Evolutionary conservation across 2,329 filamentous ascomycete genomes (phyloP).

Genomic region (Ascochyta lentis): DNA sequence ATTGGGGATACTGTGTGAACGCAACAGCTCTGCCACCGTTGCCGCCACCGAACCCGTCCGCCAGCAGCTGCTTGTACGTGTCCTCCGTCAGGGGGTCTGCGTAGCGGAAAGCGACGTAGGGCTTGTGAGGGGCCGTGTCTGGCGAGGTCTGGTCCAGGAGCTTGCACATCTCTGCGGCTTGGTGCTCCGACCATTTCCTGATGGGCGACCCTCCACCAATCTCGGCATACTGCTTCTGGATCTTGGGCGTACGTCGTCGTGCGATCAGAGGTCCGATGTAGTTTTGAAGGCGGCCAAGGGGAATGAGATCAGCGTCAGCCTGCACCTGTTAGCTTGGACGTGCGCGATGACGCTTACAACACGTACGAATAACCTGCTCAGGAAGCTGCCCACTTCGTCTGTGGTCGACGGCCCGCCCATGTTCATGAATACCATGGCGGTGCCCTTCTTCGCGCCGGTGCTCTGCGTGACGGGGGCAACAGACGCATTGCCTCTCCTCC

Average conservation of each 20-base stretch:
- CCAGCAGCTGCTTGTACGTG: constrained; percentile 82
- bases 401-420: constrained; percentile 95
- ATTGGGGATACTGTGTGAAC: constrained; percentile 98
- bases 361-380: constrained; percentile 89
- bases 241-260: constrained; percentile 88
- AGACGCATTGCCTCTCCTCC: constrained; percentile 46
- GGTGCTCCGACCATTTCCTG: constrained; percentile 96
- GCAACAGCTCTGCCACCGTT: constrained; percentile 93
- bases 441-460: constrained; percentile 76
- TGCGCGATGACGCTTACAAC: neutral
- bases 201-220: constrained; percentile 99
- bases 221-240: constrained; percentile 90
- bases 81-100: constrained; percentile 92
- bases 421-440: constrained; percentile 98
- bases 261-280: constrained; percentile 92
- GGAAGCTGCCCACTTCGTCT: constrained; percentile 85
- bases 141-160: constrained; percentile 89
- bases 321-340: constrained; percentile 49
- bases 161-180: constrained; percentile 96
- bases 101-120: constrained; percentile 97
- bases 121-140: constrained; percentile 93
- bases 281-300: constrained; percentile 87
- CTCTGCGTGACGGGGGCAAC: constrained; percentile 73
- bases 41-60: constrained; percentile 88
- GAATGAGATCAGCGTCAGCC: constrained; percentile 93